Conservation (phyloP, 2,329 filamentous ascomycete genomes). For the Alternaria sp. region DNA sequence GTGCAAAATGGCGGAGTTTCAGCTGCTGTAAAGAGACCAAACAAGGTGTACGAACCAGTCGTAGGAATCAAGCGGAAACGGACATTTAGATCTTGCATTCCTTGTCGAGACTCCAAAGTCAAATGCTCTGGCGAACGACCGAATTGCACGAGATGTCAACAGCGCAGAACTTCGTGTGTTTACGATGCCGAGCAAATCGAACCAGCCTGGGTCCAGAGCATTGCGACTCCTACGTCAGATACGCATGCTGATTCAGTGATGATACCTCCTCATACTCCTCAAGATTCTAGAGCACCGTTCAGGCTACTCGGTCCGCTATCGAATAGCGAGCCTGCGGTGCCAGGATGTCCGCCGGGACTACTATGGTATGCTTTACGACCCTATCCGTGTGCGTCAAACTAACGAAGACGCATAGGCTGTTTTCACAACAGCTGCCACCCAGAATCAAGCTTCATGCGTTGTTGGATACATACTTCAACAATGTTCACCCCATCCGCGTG, state of each 20-base stretch:
- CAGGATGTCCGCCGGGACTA: slow-evolving; percentile 35
- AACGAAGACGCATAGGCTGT: slow-evolving; percentile 28
- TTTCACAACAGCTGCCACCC: slow-evolving; percentile 35
- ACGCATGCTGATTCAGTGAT: slow-evolving; percentile 21
- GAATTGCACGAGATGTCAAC: slow-evolving; percentile 40
- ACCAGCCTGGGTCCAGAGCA: slow-evolving; percentile 45
- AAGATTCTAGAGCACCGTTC: slow-evolving; percentile 23
- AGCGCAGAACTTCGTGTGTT: slow-evolving; percentile 35
- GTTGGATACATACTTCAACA: slow-evolving; percentile 46
- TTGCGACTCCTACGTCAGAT: slow-evolving; percentile 27
- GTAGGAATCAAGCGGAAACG: slow-evolving; percentile 45
- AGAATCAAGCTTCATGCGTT: slow-evolving; percentile 37
- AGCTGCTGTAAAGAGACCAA: slow-evolving; percentile 27
- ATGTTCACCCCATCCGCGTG: slow-evolving; percentile 40
- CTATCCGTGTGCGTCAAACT: background rate
- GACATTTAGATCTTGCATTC: slow-evolving; percentile 44
- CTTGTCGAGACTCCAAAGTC: slow-evolving; percentile 45
- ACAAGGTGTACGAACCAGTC: slow-evolving; percentile 28
- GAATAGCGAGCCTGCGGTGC: slow-evolving; percentile 15
- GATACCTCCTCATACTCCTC: slow-evolving; percentile 27
- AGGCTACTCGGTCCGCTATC: slow-evolving; percentile 13
- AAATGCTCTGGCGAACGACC: slow-evolving; percentile 47
- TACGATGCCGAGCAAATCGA: slow-evolving; percentile 44
- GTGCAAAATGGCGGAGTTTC: slow-evolving; percentile 36
- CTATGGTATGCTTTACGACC: slow-evolving; percentile 28